Percentiles rank a stretch among this genome's conserved stretches.
Evolutionary conservation across 2,329 filamentous ascomycete species (phyloP).

Genomic region (Colletotrichum sp.): DNA sequence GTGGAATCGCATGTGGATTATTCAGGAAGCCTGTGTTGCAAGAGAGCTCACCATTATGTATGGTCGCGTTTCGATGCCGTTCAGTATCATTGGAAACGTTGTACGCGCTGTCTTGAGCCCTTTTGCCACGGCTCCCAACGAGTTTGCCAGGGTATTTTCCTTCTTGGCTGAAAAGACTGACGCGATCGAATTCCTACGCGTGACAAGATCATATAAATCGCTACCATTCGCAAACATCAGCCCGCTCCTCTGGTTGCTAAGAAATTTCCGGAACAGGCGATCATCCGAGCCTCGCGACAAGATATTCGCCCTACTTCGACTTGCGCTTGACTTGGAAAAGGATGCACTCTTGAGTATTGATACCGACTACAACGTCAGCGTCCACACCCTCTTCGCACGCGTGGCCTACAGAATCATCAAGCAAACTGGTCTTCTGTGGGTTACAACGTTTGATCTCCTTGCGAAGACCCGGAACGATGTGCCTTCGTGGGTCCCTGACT

Average conservation of each 20-base stretch:
- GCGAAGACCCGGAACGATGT: slow-evolving; percentile 10
- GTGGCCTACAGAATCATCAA: neutral
- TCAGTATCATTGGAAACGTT: neutral
- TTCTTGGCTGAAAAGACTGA: neutral
- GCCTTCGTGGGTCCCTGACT: slow-evolving; percentile 23
- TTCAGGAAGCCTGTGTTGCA: slow-evolving; percentile 23
- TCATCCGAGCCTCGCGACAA: slow-evolving; percentile 23
- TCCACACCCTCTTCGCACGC: neutral
- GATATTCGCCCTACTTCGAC: slow-evolving; percentile 12
- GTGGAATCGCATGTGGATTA: slow-evolving; percentile 22
- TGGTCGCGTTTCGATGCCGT: slow-evolving; percentile 5
- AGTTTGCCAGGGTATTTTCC: slow-evolving; percentile 1
- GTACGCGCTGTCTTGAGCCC: neutral
- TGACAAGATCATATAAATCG: neutral
- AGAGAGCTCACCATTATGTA: neutral
- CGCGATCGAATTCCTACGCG: neutral
- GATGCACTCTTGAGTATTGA: neutral
- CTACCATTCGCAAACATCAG: neutral
- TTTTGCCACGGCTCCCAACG: no score
- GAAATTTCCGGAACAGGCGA: slow-evolving; percentile 1
- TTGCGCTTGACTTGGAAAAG: neutral
- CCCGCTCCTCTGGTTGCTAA: slow-evolving; percentile 14
- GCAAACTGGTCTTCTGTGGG: neutral
- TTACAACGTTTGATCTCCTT: slow-evolving; percentile 7
- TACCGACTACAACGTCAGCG: neutral